These are phyloP conservation scores for Abortiporus biennis DNA, from an alignment of 1,284 basidiomycete genomes.

Conservation along the genomic window DNA sequence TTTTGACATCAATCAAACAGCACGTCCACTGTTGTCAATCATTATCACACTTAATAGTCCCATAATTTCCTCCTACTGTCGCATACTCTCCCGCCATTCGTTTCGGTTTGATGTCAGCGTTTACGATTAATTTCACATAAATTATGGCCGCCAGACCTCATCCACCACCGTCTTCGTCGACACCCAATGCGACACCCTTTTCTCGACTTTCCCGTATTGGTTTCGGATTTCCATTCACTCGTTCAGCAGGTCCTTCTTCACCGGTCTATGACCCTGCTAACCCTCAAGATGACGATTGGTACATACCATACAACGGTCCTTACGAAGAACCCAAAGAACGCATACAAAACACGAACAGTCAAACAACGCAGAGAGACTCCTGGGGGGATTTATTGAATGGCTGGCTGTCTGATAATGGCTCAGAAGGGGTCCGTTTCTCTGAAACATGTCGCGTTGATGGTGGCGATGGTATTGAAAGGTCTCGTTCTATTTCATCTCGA, in stretches of 20 bases:
- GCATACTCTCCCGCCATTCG: no score
- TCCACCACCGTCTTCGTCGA: no score
- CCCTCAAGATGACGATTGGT: constrained; percentile 48
- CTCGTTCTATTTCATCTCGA: background rate
- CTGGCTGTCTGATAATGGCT: constrained; percentile 27
- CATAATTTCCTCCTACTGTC: no score
- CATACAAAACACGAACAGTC: constrained; percentile 10
- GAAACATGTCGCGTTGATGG: background rate
- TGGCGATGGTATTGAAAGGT: background rate
- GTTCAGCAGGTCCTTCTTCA: constrained; percentile 12
- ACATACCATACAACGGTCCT: constrained; percentile 59
- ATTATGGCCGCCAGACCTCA: no score
- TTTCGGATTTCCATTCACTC: constrained; percentile 16
- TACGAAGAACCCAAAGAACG: constrained; percentile 36
- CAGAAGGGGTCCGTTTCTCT: constrained; percentile 4
- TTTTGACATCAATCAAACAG: no score
- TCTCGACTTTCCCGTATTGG: constrained; percentile 30
- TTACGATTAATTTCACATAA: no score
- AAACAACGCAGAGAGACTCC: constrained; percentile 36
- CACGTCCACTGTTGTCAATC: no score
- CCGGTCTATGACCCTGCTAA: constrained; percentile 4
- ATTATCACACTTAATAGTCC: no score
- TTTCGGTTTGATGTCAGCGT: no score
- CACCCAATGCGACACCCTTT: constrained; percentile 19
- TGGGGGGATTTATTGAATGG: constrained; percentile 42